Conservation (phyloP, 169 alveolate genomes). For the Cyclospora cayetanensis region DNA sequence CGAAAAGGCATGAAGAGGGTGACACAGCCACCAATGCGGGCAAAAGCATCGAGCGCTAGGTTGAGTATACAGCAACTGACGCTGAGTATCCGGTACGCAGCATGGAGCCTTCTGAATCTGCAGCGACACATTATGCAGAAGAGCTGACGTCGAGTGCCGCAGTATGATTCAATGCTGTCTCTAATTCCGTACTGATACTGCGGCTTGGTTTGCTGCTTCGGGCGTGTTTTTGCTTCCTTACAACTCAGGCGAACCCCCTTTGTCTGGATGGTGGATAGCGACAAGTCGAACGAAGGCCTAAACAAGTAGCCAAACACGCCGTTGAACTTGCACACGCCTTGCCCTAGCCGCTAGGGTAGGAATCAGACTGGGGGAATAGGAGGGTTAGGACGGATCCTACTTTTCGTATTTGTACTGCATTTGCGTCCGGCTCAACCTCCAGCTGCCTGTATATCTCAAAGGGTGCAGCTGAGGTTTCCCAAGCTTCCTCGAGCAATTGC, state of each 20-base stretch:
- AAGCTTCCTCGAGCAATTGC: not conserved
- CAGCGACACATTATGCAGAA: too few relatives aligned
- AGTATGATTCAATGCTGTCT: not conserved
- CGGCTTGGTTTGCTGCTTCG: not conserved
- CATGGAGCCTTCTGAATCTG: not conserved
- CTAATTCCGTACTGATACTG: not conserved
- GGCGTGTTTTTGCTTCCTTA: not conserved
- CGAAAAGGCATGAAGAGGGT: not conserved
- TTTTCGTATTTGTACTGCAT: not conserved
- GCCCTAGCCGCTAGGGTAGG: not conserved
- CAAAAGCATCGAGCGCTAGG: not conserved
- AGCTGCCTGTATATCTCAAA: conserved; percentile 25
- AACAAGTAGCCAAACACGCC: not conserved
- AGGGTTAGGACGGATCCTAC: not conserved
- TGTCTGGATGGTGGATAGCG: conserved; percentile 4
- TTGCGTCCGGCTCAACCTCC: not conserved
- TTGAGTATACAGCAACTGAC: not conserved
- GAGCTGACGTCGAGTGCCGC: too few relatives aligned
- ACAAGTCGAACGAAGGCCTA: conserved; percentile 15
- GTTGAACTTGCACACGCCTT: not conserved
- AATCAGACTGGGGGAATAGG: not conserved
- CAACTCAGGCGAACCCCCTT: conserved; percentile 10
- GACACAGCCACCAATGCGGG: not conserved
- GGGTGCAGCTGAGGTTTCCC: not conserved
- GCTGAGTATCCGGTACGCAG: conserved; percentile 16